A percentile compares a stretch with the other conserved stretches of the same genome.
Evolutionary conservation across 2,329 filamentous ascomycete genomes (phyloP).

Genomic region (Hortaea werneckii): DNA sequence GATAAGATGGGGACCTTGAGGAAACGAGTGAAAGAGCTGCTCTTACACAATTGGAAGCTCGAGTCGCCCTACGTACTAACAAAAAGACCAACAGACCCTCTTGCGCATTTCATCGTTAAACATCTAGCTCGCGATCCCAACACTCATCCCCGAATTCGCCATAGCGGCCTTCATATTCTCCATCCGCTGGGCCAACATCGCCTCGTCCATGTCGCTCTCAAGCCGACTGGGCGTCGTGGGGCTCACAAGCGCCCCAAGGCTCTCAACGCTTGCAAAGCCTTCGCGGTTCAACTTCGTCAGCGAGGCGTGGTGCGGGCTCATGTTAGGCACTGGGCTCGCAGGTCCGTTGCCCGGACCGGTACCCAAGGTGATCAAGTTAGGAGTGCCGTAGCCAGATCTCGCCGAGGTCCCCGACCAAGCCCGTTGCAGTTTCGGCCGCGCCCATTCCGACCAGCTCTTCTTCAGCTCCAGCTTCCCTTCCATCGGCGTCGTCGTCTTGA

Average conservation of each 20-base stretch:
- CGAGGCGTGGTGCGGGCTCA: neutral
- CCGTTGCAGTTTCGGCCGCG: constrained; percentile 21
- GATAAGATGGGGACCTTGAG: too few species aligned
- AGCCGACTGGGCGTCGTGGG: constrained; percentile 11
- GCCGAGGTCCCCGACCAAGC: constrained; percentile 20
- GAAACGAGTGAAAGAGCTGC: too few species aligned
- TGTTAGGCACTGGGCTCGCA: neutral
- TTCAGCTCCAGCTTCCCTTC: constrained; percentile 22
- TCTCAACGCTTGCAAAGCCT: neutral
- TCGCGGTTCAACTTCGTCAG: neutral
- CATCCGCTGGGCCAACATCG: constrained; percentile 16
- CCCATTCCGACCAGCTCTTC: constrained; percentile 23
- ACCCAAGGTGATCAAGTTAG: neutral
- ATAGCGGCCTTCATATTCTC: constrained; percentile 22
- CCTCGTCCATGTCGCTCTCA: constrained; percentile 16
- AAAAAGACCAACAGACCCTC: too few species aligned
- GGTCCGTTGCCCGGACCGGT: neutral
- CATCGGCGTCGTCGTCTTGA: constrained; percentile 15
- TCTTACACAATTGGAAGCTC: too few species aligned
- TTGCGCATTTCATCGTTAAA: too few species aligned
- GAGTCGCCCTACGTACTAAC: too few species aligned
- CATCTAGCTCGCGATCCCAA: constrained; percentile 11
- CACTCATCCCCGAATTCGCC: constrained; percentile 10
- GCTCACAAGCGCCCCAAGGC: constrained; percentile 8
- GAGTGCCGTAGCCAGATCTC: constrained; percentile 1